Evolutionary conservation across 2,329 filamentous ascomycete species (phyloP).

Genomic region (Camptophora hylomeconis): DNA sequence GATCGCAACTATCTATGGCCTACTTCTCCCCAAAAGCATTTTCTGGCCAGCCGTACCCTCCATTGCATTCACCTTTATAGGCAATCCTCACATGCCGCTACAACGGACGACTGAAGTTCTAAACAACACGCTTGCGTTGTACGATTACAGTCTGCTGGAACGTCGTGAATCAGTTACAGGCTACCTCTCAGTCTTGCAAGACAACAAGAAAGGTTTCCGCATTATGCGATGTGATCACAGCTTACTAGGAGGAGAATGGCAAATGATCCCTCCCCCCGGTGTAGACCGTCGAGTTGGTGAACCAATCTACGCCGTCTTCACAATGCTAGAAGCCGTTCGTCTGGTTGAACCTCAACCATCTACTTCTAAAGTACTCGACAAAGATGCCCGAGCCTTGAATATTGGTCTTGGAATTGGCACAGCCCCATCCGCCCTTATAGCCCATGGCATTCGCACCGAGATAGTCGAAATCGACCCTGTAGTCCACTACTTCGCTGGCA

Average conservation of each 20-base stretch:
- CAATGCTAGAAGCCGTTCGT: conserved; percentile 83
- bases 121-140: conserved; percentile 50
- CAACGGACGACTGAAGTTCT: conserved; percentile 46
- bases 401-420: conserved; percentile 91
- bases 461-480: conserved; percentile 89
- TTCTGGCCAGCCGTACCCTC: conserved; percentile 58
- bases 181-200: conserved; percentile 84
- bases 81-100: conserved; percentile 62
- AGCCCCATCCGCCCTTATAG: conserved; percentile 71
- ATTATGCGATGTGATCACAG: conserved; percentile 90
- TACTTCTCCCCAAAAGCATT: conserved; percentile 55
- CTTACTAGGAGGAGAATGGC: conserved; percentile 84
- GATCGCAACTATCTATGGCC: conserved; percentile 50
- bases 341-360: conserved; percentile 46
- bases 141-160: conserved; percentile 65
- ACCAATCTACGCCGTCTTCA: conserved; percentile 91
- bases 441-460: conserved; percentile 82
- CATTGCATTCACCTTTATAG: conserved; percentile 46
- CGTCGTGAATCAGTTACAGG: conserved; percentile 78
- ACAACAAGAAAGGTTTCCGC: conserved; percentile 54
- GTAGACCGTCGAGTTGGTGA: conserved; percentile 51
- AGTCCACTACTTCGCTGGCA: conserved; percentile 67
- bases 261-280: conserved; percentile 34
- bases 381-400: conserved; percentile 49
- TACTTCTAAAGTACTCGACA: conserved; percentile 24